These are phyloP conservation scores for Silene vulgaris DNA, from an alignment of 179 eudicot species.

Conservation along the genomic window DNA sequence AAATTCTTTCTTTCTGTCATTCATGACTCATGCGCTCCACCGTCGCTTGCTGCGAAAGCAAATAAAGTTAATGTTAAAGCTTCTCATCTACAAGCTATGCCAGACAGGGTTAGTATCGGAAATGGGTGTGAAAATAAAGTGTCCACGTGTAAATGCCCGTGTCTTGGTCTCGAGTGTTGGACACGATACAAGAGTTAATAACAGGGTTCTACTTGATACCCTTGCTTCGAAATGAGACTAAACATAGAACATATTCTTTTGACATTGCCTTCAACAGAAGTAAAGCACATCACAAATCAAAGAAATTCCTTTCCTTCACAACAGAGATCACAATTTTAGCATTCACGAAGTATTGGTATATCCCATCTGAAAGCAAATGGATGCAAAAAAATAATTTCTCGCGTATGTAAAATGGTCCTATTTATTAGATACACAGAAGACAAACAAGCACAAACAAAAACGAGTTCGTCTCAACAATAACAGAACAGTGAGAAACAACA, in stretches of 20 bases:
- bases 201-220: neutral
- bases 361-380: constrained; percentile 24
- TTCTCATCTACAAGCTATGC: constrained; percentile 7
- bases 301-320: constrained; percentile 24
- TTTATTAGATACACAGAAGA: neutral
- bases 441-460: constrained; percentile 13
- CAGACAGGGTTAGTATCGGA: neutral
- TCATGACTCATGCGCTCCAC: constrained; percentile 8
- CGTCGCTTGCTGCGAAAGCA: constrained; percentile 9
- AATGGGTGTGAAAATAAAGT: no score
- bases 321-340: constrained; percentile 18
- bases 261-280: constrained; percentile 12
- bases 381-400: neutral
- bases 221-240: constrained; percentile 17
- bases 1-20: constrained; percentile 19
- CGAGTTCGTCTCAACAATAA: neutral
- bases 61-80: neutral
- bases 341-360: constrained; percentile 23
- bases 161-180: neutral
- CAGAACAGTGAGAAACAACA: constrained; percentile 1
- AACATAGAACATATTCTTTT: constrained; percentile 17
- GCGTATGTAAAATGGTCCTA: neutral
- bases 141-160: no score
- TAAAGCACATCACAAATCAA: constrained; percentile 18
- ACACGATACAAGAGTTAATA: neutral